Percentiles rank a stretch among this genome's conserved stretches.
phyloP scores from a whole-genome alignment of 805 yeast species.

The Kodamaea neixiangensis region DNA sequence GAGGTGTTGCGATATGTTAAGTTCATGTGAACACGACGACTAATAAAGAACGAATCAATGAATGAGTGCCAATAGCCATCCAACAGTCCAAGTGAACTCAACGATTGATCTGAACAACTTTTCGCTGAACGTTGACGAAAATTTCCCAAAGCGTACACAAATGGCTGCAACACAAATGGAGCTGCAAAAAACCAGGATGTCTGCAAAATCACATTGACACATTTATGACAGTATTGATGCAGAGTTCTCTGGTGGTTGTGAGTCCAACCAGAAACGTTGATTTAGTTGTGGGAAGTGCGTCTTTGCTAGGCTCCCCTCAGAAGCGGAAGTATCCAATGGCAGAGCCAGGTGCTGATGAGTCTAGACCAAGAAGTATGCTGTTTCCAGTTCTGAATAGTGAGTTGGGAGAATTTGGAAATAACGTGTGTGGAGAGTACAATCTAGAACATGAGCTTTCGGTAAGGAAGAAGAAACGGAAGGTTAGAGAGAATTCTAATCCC shows the following conservation, averaged over 20 bases:
- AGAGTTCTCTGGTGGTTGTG: background rate
- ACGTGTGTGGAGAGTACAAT: background rate
- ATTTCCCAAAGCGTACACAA: conserved; percentile 7
- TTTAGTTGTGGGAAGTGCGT: background rate
- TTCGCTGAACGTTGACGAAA: background rate
- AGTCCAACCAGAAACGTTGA: background rate
- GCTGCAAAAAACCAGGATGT: background rate
- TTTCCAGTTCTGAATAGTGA: background rate
- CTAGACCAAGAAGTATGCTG: background rate
- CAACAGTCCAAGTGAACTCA: background rate
- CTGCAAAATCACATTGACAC: conserved; percentile 4
- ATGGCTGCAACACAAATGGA: conserved; percentile 22
- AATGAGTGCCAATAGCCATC: background rate
- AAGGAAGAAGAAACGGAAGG: background rate
- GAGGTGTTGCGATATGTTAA: no score
- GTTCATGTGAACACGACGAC: no score
- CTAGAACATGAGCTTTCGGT: background rate
- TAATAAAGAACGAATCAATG: no score
- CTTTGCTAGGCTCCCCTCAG: background rate
- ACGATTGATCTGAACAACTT: background rate
- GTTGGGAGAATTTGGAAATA: background rate
- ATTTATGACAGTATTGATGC: background rate
- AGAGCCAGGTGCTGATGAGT: background rate
- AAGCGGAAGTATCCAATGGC: background rate
- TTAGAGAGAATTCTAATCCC: background rate